Evolutionary conservation across 2,329 filamentous ascomycete genomes (phyloP).

Genomic region (Hansfordia pulvinata): DNA sequence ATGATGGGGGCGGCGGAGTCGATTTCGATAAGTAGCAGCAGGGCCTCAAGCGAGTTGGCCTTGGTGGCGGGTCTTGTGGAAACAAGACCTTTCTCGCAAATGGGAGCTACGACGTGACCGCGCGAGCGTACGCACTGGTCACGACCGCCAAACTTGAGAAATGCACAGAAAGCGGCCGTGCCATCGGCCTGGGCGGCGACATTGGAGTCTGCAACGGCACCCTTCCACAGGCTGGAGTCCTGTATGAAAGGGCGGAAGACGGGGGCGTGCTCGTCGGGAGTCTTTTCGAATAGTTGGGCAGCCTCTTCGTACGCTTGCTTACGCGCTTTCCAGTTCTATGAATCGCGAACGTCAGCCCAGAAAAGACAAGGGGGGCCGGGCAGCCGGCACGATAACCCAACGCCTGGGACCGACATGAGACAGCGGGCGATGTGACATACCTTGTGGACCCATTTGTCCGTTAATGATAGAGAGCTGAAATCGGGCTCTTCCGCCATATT

Average conservation of each 20-base stretch:
- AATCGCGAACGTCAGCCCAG: too few species aligned
- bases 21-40: constrained; percentile 80
- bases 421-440: constrained; percentile 21
- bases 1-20: constrained; percentile 77
- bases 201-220: constrained; percentile 84
- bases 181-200: constrained; percentile 94
- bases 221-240: constrained; percentile 81
- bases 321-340: constrained; percentile 84
- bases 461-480: constrained; percentile 63
- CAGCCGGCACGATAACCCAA: constrained; percentile 3
- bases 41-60: constrained; percentile 69
- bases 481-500: constrained; percentile 80
- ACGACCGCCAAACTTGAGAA: constrained; percentile 78
- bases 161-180: constrained; percentile 74
- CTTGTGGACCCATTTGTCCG: constrained; percentile 77
- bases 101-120: constrained; percentile 56
- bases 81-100: constrained; percentile 83
- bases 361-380: too few species aligned
- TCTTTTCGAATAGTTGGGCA: constrained; percentile 70
- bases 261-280: constrained; percentile 73
- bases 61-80: constrained; percentile 85
- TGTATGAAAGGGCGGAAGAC: constrained; percentile 78
- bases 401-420: neutral
- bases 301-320: constrained; percentile 93
- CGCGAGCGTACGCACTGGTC: constrained; percentile 72